These are phyloP conservation scores for Taiwanofungus camphoratus DNA, from an alignment of 1,284 basidiomycete species.

Conservation along the genomic window DNA sequence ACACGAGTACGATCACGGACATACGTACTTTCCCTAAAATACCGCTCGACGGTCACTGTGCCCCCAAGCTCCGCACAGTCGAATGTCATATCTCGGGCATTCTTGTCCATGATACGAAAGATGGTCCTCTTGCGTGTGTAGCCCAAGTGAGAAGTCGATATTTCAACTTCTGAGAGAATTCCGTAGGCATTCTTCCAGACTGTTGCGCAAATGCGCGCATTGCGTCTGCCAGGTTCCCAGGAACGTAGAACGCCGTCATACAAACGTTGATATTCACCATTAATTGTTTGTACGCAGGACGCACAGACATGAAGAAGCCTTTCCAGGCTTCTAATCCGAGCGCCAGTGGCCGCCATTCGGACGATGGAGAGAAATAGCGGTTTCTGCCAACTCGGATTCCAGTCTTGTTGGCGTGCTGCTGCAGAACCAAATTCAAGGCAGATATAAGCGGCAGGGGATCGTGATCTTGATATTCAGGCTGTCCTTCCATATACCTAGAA, in stretches of 20 bases:
- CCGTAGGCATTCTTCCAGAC: conserved; percentile 43
- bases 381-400: conserved; percentile 57
- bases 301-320: conserved; percentile 65
- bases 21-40: conserved; percentile 52
- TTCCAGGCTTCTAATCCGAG: conserved; percentile 51
- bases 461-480: conserved; percentile 33
- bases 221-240: conserved; percentile 54
- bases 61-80: conserved; percentile 46
- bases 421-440: conserved; percentile 61
- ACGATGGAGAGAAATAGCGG: conserved; percentile 51
- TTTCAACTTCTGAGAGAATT: conserved; percentile 49
- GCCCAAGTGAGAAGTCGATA: conserved; percentile 52
- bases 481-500: conserved; percentile 47
- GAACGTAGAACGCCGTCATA: conserved; percentile 65
- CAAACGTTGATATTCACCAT: conserved; percentile 73
- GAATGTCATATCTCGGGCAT: conserved; percentile 44
- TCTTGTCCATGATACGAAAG: conserved; percentile 36
- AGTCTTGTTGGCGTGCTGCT: conserved; percentile 46
- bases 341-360: conserved; percentile 29
- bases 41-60: conserved; percentile 52
- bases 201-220: conserved; percentile 40
- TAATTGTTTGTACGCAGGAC: conserved; percentile 57
- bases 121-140: conserved; percentile 48
- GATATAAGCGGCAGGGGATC: conserved; percentile 51
- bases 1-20: not conserved